Conservation (phyloP, 345 rosid species). For the Eucalyptus caleyi region DNA sequence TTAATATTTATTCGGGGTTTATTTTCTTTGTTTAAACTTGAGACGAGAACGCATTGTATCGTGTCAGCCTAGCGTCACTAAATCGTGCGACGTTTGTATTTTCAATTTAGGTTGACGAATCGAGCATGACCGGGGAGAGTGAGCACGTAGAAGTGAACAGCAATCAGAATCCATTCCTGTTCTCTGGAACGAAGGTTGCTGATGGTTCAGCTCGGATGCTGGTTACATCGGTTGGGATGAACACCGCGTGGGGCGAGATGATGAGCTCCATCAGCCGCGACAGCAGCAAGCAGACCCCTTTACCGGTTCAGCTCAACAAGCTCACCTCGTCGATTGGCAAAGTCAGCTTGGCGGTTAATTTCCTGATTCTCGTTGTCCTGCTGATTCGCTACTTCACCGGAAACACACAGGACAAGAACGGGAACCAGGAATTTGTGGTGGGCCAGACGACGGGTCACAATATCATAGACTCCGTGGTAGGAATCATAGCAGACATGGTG, state of each 20-base stretch:
- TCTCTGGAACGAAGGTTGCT: conserved; percentile 44
- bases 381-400: conserved; percentile 67
- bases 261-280: conserved; percentile 45
- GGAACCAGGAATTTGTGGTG: conserved; percentile 24
- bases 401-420: conserved; percentile 35
- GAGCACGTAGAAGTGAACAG: conserved; percentile 25
- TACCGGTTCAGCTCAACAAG: conserved; percentile 45
- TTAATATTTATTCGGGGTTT: not conserved
- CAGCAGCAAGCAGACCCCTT: conserved; percentile 39
- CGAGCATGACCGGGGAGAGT: conserved; percentile 58
- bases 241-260: conserved; percentile 66
- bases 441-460: conserved; percentile 40
- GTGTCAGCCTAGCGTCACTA: not conserved
- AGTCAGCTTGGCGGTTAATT: conserved; percentile 50
- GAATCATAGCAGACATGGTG: conserved; percentile 58
- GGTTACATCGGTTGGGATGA: conserved; percentile 62
- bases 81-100: not conserved
- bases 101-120: conserved; percentile 23
- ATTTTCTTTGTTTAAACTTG: conserved; percentile 30
- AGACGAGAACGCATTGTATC: not conserved
- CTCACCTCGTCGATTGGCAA: conserved; percentile 57
- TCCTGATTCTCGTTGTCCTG: conserved; percentile 49
- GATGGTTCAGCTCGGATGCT: conserved; percentile 47
- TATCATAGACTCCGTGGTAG: conserved; percentile 39
- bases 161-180: conserved; percentile 32